Percentiles rank a stretch among this genome's conserved stretches.
Conservation (phyloP, 2,329 filamentous ascomycete genomes). For the Aureobasidium mangrovei region DNA sequence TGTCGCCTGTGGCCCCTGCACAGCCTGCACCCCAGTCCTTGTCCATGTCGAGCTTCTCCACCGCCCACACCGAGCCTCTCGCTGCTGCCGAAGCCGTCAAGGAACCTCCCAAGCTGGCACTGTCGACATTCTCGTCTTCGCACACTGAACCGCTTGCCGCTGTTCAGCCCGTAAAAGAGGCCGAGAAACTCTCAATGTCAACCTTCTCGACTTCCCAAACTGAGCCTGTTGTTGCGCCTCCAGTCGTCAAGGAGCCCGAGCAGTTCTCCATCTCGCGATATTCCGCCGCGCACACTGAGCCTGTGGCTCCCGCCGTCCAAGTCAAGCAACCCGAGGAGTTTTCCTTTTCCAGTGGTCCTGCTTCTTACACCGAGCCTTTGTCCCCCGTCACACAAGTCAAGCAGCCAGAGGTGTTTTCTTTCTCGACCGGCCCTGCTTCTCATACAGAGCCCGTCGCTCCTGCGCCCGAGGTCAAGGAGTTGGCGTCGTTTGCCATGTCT, state of each 20-base stretch:
- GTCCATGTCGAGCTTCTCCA: conserved; percentile 22
- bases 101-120: conserved; percentile 6
- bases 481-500: neutral
- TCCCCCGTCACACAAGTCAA: neutral
- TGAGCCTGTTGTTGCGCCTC: conserved; percentile 3
- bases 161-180: neutral
- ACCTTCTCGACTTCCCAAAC: conserved; percentile 12
- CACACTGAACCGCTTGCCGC: conserved; percentile 23
- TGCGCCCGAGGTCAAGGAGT: neutral
- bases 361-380: conserved; percentile 1
- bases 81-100: neutral
- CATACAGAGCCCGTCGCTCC: conserved; percentile 10
- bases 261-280: neutral
- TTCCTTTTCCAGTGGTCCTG: neutral
- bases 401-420: neutral
- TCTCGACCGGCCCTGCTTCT: conserved; percentile 6
- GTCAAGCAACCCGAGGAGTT: neutral
- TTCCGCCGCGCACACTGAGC: neutral
- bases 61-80: conserved; percentile 25
- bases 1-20: conserved; percentile 4
- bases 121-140: conserved; percentile 25
- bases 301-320: neutral
- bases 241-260: neutral
- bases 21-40: conserved; percentile 4
- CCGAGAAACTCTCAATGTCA: conserved; percentile 1